Conservation (phyloP, 192 early-diverging fungal species). For the Linnemannia zychae region DNA sequence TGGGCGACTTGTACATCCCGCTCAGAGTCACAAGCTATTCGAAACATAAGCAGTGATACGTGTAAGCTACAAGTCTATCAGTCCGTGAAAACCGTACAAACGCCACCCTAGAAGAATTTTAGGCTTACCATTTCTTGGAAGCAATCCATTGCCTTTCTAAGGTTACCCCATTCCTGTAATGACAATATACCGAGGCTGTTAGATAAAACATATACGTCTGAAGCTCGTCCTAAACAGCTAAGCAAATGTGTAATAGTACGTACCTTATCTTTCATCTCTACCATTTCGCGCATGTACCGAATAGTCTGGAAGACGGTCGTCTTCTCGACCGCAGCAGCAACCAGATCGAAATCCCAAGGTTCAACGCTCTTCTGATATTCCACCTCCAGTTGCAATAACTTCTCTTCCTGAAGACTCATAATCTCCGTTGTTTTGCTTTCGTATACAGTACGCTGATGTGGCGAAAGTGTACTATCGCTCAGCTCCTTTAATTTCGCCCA, state of each 20-base stretch:
- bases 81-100: not conserved
- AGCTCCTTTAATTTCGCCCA: not conserved
- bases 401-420: not conserved
- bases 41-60: not conserved
- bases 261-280: conserved; percentile 32
- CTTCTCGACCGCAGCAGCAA: conserved; percentile 53
- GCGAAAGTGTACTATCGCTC: not conserved
- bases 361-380: conserved; percentile 12
- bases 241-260: not conserved
- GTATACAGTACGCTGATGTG: not conserved
- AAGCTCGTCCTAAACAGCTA: not conserved
- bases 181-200: not conserved
- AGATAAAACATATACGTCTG: not conserved
- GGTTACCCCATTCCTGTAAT: conserved; percentile 63
- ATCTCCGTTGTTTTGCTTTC: not conserved
- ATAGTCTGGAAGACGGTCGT: conserved; percentile 46
- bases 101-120: not conserved
- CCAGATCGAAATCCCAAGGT: conserved; percentile 54
- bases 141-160: conserved; percentile 68
- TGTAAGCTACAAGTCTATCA: not conserved
- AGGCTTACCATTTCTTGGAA: conserved; percentile 72
- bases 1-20: conserved; percentile 64
- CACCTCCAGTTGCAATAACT: conserved; percentile 5
- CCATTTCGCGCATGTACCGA: conserved; percentile 48
- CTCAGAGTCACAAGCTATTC: conserved; percentile 63